Base-by-base conservation (phyloP, 2,329 filamentous ascomycete species). In the Exophiala viscosa region DNA sequence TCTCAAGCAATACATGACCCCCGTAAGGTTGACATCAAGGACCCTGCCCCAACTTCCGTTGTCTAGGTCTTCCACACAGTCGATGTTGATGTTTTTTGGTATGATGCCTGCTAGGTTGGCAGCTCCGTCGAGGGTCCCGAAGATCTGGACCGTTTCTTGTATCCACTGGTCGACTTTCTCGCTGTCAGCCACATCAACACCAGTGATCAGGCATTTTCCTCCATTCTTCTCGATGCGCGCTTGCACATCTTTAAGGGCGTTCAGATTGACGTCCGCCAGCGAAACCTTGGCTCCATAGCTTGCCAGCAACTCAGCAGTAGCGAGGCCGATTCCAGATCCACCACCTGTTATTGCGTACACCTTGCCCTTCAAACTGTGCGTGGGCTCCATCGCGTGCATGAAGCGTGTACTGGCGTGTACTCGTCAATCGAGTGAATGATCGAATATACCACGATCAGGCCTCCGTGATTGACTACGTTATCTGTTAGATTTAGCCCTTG, bases 251-350 rank as follows among this genome's bases (percentile, higher is more conserved):
- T 23, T 3, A 3, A 23, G 6, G 20, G 20, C 18, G 40, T 43
- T 23, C 15, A 8, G 53, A 40, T 73, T 68, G 40, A 79, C 65
- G 57, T 81, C 78, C 7, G 72, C 75, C 2, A 80, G 64, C 5
- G 76, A 76, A 3, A 81, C 58, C 3, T 54, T 66, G 2, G 75
- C 76, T 17, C 76, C 76, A n/a, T 68, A 66, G 1, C 64, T 60
- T 49, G 73, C 69, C 2, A 79, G 69, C 8, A 74, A 67, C 18
- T 70, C 66, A 8, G 76, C 72, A 6, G 75, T 75, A 13, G 70
- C 72, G 10, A 76, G 69, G 13, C 76, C 77, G 44, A 80, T 79
- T 14, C 77, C 78, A 5, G 69, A 70, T 2, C 72, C 72, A 11
- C 47, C 52, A 31, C 52, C 52, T 3, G 36, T 51, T 34, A 55